phyloP scores from a whole-genome alignment of 352 stramenopile genomes.

The Pilasporangium apinafurcum region DNA sequence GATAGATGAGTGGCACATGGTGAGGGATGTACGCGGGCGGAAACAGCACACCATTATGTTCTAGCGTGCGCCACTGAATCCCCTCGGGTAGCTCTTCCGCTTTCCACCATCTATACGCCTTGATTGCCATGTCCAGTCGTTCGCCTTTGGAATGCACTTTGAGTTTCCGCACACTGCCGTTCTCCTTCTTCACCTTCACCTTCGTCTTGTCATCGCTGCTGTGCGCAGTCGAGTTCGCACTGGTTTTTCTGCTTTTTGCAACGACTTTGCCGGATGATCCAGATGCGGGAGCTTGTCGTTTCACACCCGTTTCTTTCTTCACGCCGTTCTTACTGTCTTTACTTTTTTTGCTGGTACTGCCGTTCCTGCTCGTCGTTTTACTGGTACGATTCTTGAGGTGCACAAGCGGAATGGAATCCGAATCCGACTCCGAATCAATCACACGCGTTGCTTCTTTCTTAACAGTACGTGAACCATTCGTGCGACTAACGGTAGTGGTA shows the following conservation, averaged over 20 bases:
- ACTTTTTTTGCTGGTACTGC: slow-evolving; percentile 5
- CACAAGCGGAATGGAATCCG: slow-evolving; percentile 74
- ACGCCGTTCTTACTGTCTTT: slow-evolving; percentile 18
- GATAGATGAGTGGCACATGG: slow-evolving; percentile 93
- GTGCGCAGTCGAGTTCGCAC: slow-evolving; percentile 29
- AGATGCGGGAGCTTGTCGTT: slow-evolving; percentile 34
- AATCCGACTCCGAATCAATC: slow-evolving; percentile 57
- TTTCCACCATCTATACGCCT: slow-evolving; percentile 99
- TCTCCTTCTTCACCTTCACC: slow-evolving; percentile 39
- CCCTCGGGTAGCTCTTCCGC: slow-evolving; percentile 90
- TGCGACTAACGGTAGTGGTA: too few species aligned
- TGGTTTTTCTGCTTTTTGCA: slow-evolving; percentile 42
- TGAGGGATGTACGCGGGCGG: slow-evolving; percentile 95
- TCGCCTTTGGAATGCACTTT: slow-evolving; percentile 94
- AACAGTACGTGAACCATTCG: too few species aligned
- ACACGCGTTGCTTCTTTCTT: slow-evolving; percentile 24
- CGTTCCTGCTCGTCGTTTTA: slow-evolving; percentile 5
- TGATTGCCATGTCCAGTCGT: slow-evolving; percentile 95
- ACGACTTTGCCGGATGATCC: slow-evolving; percentile 12
- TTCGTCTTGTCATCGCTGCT: too few species aligned
- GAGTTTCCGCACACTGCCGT: slow-evolving; percentile 70
- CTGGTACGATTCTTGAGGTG: slow-evolving; percentile 51
- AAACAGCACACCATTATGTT: slow-evolving; percentile 99
- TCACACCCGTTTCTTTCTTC: slow-evolving; percentile 57
- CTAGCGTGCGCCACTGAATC: slow-evolving; percentile 98